Evolutionary conservation across 768 basidiomycete genomes (phyloP), one percentile per base, ranked within the genome.

Genomic region (Chlorophyllum brunneum): DNA sequence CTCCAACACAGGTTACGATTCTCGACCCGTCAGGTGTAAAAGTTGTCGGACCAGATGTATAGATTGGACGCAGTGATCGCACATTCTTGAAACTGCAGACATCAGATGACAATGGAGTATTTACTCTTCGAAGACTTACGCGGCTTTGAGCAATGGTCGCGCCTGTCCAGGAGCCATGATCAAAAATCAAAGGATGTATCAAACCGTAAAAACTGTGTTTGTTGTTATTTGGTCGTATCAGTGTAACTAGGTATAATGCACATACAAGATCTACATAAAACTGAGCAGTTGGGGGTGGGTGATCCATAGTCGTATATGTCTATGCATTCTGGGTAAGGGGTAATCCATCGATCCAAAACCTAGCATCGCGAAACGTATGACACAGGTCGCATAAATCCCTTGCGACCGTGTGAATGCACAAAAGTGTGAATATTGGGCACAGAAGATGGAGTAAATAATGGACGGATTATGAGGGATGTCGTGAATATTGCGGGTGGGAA

Each of bases 21-120:
- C 77, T 84, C 48, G 70, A 74, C 42, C 91, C 94, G 72, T 98
- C 91, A 40, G 71, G 66, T 3, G 91, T 85, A 42, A 91, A 73
- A 9, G 88, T 82, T 23, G 94, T 83, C 13, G 92, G 88, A 26
- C 97, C 97, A 34, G 82, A 82, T 1, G 95, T 98, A 64, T 97
- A 90, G 38, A 95, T 70, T 2, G 95, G 92, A 31, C 77, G 79
- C 48, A 93, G 84, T 10, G 80, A 75, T 48, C 85, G 78, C 16
- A 68, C 74, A 66, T 88, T 90, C 68, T 86, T 87, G 69, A 88
- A 93, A 26, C 91, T 93, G 51, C 13, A 11, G n/a, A n/a, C 23
- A 45, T 23, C 33, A 40, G 43, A 50, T 26, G 33, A 29, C 42
- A 41, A 46, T 20, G 38, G n/a, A 52, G 29, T 41, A 5, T 36